Base-by-base conservation (phyloP, 768 basidiomycete species). In the Mrakia gelida region DNA sequence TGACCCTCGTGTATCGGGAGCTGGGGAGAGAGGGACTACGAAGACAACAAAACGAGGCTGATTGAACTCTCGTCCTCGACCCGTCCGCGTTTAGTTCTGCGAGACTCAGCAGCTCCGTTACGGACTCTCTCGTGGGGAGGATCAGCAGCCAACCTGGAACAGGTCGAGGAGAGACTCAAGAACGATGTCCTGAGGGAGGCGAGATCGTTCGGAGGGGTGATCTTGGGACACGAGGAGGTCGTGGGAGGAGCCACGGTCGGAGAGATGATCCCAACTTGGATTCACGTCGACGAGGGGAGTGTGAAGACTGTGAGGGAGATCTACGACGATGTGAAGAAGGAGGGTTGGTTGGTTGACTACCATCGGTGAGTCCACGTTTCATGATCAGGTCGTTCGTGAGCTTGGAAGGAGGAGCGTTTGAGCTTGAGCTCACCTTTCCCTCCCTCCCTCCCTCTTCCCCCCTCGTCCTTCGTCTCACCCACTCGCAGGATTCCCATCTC, bases 291-390 rank as follows among this genome's bases (percentile, higher is more conserved):
- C 83, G 87, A 85, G 30, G 86, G 86, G 26, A 93, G 91, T 80
- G 93, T 98, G n/a, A 89, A 89, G 81, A 98, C 97, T 0, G 91
- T 92, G 11, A 87, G 89, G 70, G 95, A 98, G 83, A 87, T 98
- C 13, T 98, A 92, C 90, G 90, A 90, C 77, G 85, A 87, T 70
- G 90, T 95, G 88, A 90, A 89, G 81, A 84, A 84, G 15, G 88
- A 93, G 71, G 96, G 95, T 15, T 98, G 94, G 94, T 91, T 90
- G 81, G 91, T 98, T n/a, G 92, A 95, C 88, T 95, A 95, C 84
- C 88, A 92, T 81, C 90, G 95, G 90, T 91, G 85, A 52, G 86
- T 59, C 54, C 62, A 28, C 18, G 15, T 21, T 52, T 0, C 49
- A 2, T 21, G 2, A 2, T 21, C 15, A 0, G 18, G 18, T 52